Percentiles rank a stretch among this genome's conserved stretches.
Conservation (phyloP, 2,329 filamentous ascomycete genomes). For the Ilyonectria destructans region DNA sequence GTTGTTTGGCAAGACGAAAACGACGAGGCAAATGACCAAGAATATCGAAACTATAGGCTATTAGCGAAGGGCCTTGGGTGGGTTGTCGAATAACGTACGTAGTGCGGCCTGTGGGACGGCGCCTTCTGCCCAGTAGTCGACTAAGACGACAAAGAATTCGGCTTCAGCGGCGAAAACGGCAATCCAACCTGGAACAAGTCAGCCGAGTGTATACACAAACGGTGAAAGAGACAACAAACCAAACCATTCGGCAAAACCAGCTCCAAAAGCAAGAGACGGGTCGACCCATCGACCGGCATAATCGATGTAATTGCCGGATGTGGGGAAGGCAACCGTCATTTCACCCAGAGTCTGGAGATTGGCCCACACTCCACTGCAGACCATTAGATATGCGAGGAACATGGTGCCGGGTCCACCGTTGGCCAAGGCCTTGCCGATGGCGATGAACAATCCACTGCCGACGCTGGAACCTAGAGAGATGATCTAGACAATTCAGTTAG, state of each 20-base stretch:
- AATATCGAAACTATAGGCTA: conserved; percentile 29
- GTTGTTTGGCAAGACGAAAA: conserved; percentile 38
- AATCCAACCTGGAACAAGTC: conserved; percentile 36
- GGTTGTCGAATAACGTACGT: background rate
- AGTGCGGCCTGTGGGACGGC: conserved; percentile 31
- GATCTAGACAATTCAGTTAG: conserved; percentile 18
- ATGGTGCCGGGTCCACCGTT: conserved; percentile 40
- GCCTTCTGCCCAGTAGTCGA: conserved; percentile 33
- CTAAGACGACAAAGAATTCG: conserved; percentile 34
- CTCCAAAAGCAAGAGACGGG: conserved; percentile 40
- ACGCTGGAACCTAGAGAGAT: conserved; percentile 41
- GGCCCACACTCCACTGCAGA: conserved; percentile 40
- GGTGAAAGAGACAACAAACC: conserved; percentile 22
- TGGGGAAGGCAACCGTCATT: conserved; percentile 42
- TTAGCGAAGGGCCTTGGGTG: background rate
- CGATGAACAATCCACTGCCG: conserved; percentile 41
- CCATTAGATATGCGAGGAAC: conserved; percentile 40
- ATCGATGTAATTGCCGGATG: conserved; percentile 42
- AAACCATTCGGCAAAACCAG: conserved; percentile 44
- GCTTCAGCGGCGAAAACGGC: conserved; percentile 39
- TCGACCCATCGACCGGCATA: conserved; percentile 42
- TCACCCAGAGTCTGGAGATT: conserved; percentile 39
- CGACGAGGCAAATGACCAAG: conserved; percentile 30
- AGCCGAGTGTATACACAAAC: background rate
- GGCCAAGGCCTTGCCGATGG: conserved; percentile 38